Evolutionary conservation across 2,329 filamentous ascomycete genomes (phyloP).

Genomic region (Whalleya microplaca): DNA sequence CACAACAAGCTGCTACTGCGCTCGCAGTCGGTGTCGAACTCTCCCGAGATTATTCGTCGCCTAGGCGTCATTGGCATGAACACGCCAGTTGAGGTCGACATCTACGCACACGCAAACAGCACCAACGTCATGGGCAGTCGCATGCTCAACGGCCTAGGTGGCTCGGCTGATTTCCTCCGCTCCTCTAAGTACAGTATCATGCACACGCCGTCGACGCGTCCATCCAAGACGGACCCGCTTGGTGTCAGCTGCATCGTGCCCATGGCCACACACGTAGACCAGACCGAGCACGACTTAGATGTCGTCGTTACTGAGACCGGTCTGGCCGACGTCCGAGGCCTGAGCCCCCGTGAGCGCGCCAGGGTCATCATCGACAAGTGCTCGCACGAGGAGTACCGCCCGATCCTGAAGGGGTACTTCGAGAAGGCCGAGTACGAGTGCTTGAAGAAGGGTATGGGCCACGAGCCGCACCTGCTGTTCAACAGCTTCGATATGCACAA

Average conservation of each 20-base stretch:
- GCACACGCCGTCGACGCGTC: slow-evolving; percentile 84
- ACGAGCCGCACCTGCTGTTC: slow-evolving; percentile 86
- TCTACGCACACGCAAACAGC: slow-evolving; percentile 90
- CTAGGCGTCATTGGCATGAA: slow-evolving; percentile 93
- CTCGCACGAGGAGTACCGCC: slow-evolving; percentile 81
- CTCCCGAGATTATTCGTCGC: slow-evolving; percentile 85
- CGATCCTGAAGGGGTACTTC: slow-evolving; percentile 81
- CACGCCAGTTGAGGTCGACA: slow-evolving; percentile 91
- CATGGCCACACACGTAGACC: slow-evolving; percentile 90
- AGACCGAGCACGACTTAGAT: slow-evolving; percentile 91
- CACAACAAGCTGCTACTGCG: slow-evolving; percentile 82
- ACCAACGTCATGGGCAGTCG: slow-evolving; percentile 88
- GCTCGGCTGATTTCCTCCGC: slow-evolving; percentile 73
- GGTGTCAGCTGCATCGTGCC: slow-evolving; percentile 89
- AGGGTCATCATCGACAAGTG: slow-evolving; percentile 86
- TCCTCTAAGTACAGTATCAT: slow-evolving; percentile 82
- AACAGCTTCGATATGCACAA: slow-evolving; percentile 89
- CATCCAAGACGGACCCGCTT: slow-evolving; percentile 79
- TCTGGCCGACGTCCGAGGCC: slow-evolving; percentile 81
- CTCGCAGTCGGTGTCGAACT: slow-evolving; percentile 87
- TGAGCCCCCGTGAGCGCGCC: slow-evolving; percentile 79
- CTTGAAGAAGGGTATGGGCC: slow-evolving; percentile 82
- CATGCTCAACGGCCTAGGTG: slow-evolving; percentile 76
- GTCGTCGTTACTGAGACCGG: slow-evolving; percentile 79
- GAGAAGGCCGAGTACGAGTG: slow-evolving; percentile 87